phyloP scores from a whole-genome alignment of 2,329 filamentous ascomycete genomes.

The Laburnicola sp. region DNA sequence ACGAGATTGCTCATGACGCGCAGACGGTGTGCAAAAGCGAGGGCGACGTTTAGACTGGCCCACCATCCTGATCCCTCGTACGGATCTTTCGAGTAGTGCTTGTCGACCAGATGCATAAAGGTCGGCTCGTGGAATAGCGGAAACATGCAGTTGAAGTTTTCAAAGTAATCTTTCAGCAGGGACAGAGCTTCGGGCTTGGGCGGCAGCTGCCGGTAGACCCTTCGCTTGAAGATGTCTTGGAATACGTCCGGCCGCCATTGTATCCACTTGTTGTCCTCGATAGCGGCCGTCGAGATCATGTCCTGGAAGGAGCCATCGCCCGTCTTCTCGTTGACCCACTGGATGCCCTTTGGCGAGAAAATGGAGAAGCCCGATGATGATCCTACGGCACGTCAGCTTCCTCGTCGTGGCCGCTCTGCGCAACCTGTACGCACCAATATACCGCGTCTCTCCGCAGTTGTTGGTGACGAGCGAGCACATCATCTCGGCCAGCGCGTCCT shows the following conservation, averaged over 20 bases:
- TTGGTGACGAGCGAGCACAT: conserved; percentile 99
- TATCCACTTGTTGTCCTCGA: conserved; percentile 93
- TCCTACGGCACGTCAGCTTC: conserved; percentile 56
- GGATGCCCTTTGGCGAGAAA: conserved; percentile 95
- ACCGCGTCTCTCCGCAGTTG: conserved; percentile 89
- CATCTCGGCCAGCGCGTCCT: conserved; percentile 91
- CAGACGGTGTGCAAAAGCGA: conserved; percentile 91
- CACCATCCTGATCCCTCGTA: conserved; percentile 98
- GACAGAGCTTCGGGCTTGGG: conserved; percentile 85
- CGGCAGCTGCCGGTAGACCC: conserved; percentile 80
- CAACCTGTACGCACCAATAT: conserved; percentile 70
- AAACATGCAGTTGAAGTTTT: conserved; percentile 99
- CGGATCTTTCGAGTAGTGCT: conserved; percentile 88
- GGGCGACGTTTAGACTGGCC: conserved; percentile 90
- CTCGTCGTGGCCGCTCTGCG: neutral
- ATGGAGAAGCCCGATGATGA: conserved; percentile 98
- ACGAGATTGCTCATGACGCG: conserved; percentile 95
- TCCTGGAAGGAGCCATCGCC: conserved; percentile 93
- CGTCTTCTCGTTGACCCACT: conserved; percentile 98
- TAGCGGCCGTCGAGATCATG: conserved; percentile 85
- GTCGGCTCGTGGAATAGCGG: conserved; percentile 96
- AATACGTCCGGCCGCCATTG: conserved; percentile 99
- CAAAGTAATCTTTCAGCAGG: conserved; percentile 89
- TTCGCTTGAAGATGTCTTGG: conserved; percentile 83
- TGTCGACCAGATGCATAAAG: conserved; percentile 95